Base-by-base conservation (phyloP, 1,139 yeast genomes). In the Scheffersomyces cryptocercus region DNA sequence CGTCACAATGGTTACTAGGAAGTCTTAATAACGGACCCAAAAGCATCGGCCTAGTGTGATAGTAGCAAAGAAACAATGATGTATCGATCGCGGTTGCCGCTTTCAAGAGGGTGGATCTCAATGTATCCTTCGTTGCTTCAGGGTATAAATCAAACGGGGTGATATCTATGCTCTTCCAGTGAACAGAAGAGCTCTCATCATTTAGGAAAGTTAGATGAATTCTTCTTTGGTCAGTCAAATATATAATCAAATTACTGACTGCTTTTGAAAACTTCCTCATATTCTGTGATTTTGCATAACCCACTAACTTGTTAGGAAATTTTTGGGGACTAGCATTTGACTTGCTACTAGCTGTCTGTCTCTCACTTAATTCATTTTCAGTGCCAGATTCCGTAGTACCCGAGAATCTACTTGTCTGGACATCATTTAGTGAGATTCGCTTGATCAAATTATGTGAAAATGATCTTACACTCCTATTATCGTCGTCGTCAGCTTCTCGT, bases 11-110 rank as follows among this genome's bases (percentile, higher is more conserved):
- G 58, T 91, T 93, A 35, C 81, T 79, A 0, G 79, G 78, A 2
- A 90, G 74, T 41, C 98, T 71, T 6, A 93, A 73, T 29, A 93
- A 75, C 0, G 98, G 95, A 0, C 95, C 96, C 13, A 93, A 75
- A 58, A 93, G 72, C 53, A 85, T 78, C 0, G 90, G 88, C 45
- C 81, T 81, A 32, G 80, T 78, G 26, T 81, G 63, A 51, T 82
- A 72, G 58, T 93, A 93, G 48, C 95, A 82, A 42, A 81, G 72
- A 55, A 93, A 88, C 28, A 93, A 70, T 0, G 90, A 76, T 0
- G 97, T 88, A 56, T 93, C 99, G 4, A 93, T 79, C 2, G 83
- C 64, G 10, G 63, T 64, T 1, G 86, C 79, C 36, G 67, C 61
- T 5, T 64, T 58, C 5, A 53, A 51, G 30, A 70, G 44, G 34